These are phyloP conservation scores for Parastagonospora nodorum DNA, from an alignment of 2,329 filamentous ascomycete genomes.

Conservation along the genomic window DNA sequence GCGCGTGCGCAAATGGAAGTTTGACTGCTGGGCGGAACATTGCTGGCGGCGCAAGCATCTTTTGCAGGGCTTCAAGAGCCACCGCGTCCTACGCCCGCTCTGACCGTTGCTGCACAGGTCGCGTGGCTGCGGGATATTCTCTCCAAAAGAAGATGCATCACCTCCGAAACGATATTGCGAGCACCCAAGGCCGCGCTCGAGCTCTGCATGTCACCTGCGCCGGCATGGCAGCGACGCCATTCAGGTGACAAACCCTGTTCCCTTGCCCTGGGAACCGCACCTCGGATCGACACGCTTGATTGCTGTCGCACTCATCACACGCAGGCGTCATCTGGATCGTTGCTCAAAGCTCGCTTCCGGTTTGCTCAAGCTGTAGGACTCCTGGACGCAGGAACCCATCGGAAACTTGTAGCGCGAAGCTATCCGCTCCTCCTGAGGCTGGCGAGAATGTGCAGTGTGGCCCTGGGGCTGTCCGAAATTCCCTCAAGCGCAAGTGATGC, in stretches of 20 bases:
- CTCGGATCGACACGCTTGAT: not conserved
- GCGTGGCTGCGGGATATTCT: not conserved
- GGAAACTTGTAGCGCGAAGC: not conserved
- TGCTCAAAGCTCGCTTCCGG: not conserved
- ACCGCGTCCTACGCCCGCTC: not conserved
- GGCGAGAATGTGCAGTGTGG: conserved; percentile 4
- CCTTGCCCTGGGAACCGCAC: conserved; percentile 2
- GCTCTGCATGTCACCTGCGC: conserved; percentile 11
- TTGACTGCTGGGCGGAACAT: not conserved
- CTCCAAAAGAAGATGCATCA: not conserved
- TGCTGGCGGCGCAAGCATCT: not conserved
- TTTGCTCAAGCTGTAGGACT: conserved; percentile 2
- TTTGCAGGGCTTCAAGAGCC: not conserved
- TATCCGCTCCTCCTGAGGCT: conserved; percentile 6
- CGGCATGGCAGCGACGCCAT: conserved; percentile 9
- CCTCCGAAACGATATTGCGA: not conserved
- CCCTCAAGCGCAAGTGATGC: conserved; percentile 2
- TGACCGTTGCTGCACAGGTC: not conserved
- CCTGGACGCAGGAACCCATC: not conserved
- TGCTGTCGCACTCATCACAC: conserved; percentile 18
- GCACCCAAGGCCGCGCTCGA: not conserved
- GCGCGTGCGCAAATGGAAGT: not conserved
- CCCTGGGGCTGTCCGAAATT: not conserved
- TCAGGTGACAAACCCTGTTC: conserved; percentile 11
- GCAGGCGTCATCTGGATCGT: conserved; percentile 21